phyloP scores from a whole-genome alignment of 2,329 filamentous ascomycete species.

The Fusarium clavum region DNA sequence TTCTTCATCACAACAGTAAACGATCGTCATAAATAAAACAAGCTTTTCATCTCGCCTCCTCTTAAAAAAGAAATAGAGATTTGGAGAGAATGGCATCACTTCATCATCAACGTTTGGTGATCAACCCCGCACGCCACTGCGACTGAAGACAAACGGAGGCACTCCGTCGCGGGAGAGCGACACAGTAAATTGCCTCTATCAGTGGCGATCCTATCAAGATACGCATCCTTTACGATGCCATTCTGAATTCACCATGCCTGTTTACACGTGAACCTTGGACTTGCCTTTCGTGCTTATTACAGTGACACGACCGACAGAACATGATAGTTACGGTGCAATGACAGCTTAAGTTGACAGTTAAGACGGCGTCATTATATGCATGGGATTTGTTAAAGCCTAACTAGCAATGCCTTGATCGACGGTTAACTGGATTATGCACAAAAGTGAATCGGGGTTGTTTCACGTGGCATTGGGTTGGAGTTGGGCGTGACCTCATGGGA shows the following conservation, averaged over 20 bases:
- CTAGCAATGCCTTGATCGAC: constrained; percentile 3
- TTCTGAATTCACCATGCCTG: neutral
- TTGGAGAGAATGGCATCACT: neutral
- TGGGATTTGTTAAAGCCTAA: constrained; percentile 12
- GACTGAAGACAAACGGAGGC: neutral
- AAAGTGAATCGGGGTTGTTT: constrained; percentile 9
- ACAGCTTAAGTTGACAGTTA: neutral
- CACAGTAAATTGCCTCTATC: neutral
- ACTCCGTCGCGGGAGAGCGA: constrained; percentile 18
- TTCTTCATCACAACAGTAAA: neutral
- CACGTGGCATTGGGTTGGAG: constrained; percentile 29
- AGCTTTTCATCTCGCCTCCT: neutral
- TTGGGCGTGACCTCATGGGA: constrained; percentile 43
- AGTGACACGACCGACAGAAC: neutral
- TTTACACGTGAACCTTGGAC: neutral
- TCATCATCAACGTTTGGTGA: neutral
- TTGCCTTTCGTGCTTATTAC: neutral
- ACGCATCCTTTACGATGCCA: neutral
- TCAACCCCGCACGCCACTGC: neutral
- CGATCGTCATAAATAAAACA: neutral
- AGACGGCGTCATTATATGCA: constrained; percentile 24
- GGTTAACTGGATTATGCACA: neutral
- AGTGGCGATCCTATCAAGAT: constrained; percentile 10
- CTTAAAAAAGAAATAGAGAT: too few species aligned
- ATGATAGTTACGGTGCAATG: neutral